Base-by-base conservation (phyloP, 2,329 filamentous ascomycete species). In the Colletotrichum chrysophilum region DNA sequence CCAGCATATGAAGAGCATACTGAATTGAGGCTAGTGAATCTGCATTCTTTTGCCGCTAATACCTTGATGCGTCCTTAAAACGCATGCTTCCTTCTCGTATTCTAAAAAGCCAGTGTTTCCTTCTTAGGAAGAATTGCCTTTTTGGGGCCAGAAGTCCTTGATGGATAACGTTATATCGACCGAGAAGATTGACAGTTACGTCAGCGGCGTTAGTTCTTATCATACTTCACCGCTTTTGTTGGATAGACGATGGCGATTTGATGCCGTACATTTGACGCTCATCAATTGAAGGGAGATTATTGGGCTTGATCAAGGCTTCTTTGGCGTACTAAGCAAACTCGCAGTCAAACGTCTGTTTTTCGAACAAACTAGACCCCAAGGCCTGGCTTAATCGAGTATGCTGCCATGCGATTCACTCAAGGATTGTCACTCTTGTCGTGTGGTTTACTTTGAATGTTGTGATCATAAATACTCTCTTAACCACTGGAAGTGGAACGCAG, bases 401-500 rank as follows among this genome's bases (percentile, higher is more conserved):
- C 43, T 21, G n/a, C 43, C 43, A 4, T 4, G 43, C n/a, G 43
- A 21, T 52, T 13, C 18, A 12, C n/a, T 52, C n/a, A 13, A 52
- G 3, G 0, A 52, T 52, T 21, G 6, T 52, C n/a, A 52, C n/a
- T 52, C 2, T 52, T 13, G n/a, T 21, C 0, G n/a, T 18, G 4
- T 21, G n/a, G 12, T 52, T 12, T 5, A 48, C 9, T 21, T 48
- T 4, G 5, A 21, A 21, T 21, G 3, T 7, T 21, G 10, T 21
- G 10, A 52, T 13, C 3, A 21, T 1, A 7, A 7, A 7, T 13
- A 2, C 3, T 52, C 0, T 48, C 18, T 48, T 0, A 48, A 48
- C 18, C 0, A 1, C 3, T 13, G n/a, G 12, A 7, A 52, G 3
- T 21, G n/a, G 6, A 21, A 52, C 6, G n/a, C 10, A 13, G 2